Evolutionary conservation across 805 yeast genomes (phyloP).

Genomic region (Candida pseudofarinosa): DNA sequence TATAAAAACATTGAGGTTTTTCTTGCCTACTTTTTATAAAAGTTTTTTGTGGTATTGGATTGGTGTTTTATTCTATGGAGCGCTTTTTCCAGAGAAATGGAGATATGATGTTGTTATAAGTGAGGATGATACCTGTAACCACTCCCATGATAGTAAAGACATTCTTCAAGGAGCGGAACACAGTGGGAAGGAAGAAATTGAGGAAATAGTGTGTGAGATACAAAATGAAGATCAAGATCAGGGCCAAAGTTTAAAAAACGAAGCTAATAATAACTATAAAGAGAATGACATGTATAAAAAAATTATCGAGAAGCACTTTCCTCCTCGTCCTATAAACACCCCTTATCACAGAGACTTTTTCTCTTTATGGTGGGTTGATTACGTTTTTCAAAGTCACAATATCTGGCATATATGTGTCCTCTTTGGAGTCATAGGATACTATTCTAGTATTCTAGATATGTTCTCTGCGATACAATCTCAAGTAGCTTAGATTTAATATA

Average conservation of each 20-base stretch:
- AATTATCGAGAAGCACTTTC: constrained; percentile 36
- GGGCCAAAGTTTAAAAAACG: constrained; percentile 4
- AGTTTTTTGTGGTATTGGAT: constrained; percentile 69
- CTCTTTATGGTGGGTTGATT: constrained; percentile 84
- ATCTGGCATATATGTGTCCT: constrained; percentile 93
- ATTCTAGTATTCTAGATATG: constrained; percentile 72
- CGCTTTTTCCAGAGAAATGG: constrained; percentile 85
- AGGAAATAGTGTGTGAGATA: constrained; percentile 26
- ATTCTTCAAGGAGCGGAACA: constrained; percentile 32
- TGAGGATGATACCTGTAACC: constrained; percentile 27
- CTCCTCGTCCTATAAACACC: constrained; percentile 25
- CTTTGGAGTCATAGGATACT: constrained; percentile 87
- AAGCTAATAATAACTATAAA: constrained; percentile 7
- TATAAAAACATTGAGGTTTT: constrained; percentile 46
- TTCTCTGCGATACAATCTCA: constrained; percentile 36
- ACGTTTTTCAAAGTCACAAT: constrained; percentile 74
- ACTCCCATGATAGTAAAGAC: constrained; percentile 24
- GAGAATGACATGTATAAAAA: constrained; percentile 20
- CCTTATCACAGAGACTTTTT: constrained; percentile 37
- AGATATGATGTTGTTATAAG: constrained; percentile 64
- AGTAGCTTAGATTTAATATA: too few relatives aligned
- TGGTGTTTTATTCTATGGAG: constrained; percentile 87
- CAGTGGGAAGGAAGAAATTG: constrained; percentile 37
- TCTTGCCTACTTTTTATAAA: constrained; percentile 62
- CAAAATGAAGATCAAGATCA: constrained; percentile 8